Percentiles rank a stretch among this genome's conserved stretches.
Conservation (phyloP, 225 moss, liverwort and hornwort genomes). For the Pleurozium schreberi region DNA sequence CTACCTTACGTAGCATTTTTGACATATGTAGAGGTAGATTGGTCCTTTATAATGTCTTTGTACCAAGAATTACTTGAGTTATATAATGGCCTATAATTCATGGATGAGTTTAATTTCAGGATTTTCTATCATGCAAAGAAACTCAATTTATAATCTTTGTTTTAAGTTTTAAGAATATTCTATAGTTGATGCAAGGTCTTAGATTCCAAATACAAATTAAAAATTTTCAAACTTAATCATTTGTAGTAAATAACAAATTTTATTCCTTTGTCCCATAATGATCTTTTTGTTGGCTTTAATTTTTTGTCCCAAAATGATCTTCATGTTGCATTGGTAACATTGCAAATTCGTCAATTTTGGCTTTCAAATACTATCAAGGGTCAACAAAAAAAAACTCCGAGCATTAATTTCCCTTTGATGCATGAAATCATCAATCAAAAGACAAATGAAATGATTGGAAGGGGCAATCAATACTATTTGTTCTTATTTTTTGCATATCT, state of each 20-base stretch:
- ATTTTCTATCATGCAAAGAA: background rate
- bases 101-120: background rate
- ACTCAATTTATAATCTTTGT: background rate
- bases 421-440: too few species aligned
- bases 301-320: too few species aligned
- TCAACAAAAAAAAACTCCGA: too few species aligned
- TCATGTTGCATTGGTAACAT: too few species aligned
- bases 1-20: background rate
- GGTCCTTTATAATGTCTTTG: background rate
- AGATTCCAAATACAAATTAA: background rate
- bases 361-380: too few species aligned
- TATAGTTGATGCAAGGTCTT: accelerated
- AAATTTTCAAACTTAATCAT: background rate
- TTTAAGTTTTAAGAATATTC: background rate
- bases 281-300: too few species aligned
- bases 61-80: background rate
- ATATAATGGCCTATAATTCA: background rate
- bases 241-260: background rate
- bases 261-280: too few species aligned
- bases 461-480: too few species aligned
- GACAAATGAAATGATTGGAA: too few species aligned
- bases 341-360: too few species aligned
- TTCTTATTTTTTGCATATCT: too few species aligned
- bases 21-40: background rate
- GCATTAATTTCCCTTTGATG: too few species aligned